Percentiles rank a stretch among this genome's conserved stretches.
Conservation (phyloP, 2,329 filamentous ascomycete genomes). For the Thermoascus crustaceus region DNA sequence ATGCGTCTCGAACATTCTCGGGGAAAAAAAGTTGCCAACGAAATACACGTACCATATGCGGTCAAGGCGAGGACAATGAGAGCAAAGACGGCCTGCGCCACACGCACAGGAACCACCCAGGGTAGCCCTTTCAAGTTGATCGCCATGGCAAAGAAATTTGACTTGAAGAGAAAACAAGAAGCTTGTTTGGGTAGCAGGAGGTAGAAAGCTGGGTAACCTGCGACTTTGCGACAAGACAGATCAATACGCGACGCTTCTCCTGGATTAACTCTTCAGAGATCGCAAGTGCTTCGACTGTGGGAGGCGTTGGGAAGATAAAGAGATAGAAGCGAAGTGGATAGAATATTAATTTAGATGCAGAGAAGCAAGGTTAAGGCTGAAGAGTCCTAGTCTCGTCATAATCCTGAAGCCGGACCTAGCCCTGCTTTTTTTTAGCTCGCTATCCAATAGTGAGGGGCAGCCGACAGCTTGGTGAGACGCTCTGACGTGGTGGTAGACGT, state of each 20-base stretch:
- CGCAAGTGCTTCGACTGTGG: no score
- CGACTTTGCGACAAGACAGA: neutral
- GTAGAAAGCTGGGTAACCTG: neutral
- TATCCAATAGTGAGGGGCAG: neutral
- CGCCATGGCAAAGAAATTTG: no score
- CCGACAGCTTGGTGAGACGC: neutral
- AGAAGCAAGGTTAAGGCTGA: no score
- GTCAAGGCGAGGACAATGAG: slow-evolving; percentile 69
- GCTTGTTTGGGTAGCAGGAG: no score
- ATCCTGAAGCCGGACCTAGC: neutral
- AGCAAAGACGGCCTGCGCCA: slow-evolving; percentile 58
- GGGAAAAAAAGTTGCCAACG: neutral
- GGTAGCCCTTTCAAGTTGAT: neutral
- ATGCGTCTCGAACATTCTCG: neutral
- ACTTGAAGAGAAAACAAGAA: no score
- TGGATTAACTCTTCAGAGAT: slow-evolving; percentile 1
- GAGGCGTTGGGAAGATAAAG: no score
- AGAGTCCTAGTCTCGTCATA: no score
- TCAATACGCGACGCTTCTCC: neutral
- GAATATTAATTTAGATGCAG: no score
- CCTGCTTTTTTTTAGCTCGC: neutral
- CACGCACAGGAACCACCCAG: slow-evolving; percentile 47
- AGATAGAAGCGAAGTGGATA: no score
- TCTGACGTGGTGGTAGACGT: neutral
- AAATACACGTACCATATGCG: slow-evolving; percentile 54